Evolutionary conservation across 257 asterid genomes (phyloP).

Genomic region (Capsicum chinense): DNA sequence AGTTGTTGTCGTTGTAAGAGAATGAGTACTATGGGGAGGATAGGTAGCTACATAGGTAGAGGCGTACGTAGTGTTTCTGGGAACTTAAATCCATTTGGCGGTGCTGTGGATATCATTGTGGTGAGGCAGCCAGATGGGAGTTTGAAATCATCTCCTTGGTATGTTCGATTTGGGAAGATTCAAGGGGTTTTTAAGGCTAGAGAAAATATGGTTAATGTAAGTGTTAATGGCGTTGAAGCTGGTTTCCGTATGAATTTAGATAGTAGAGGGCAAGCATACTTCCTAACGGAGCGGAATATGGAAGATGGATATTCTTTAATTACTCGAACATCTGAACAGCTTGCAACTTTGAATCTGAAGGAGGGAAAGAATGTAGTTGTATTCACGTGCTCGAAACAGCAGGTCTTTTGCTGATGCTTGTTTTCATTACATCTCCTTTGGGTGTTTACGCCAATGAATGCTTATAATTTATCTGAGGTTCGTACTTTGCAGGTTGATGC

Average conservation of each 20-base stretch:
- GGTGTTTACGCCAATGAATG: neutral
- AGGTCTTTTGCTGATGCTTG: conserved; percentile 47
- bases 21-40: conserved; percentile 76
- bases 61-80: conserved; percentile 34
- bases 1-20: conserved; percentile 1
- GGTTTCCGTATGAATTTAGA: conserved; percentile 68
- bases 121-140: conserved; percentile 39
- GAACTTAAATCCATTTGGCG: conserved; percentile 49
- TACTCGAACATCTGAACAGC: conserved; percentile 68
- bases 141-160: conserved; percentile 41
- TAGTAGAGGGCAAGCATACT: conserved; percentile 69
- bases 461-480: conserved; percentile 33
- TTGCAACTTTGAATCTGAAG: conserved; percentile 65
- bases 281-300: conserved; percentile 56
- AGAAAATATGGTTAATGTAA: conserved; percentile 65
- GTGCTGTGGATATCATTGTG: conserved; percentile 43
- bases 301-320: conserved; percentile 42
- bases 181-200: conserved; percentile 58
- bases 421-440: neutral
- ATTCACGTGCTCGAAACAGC: conserved; percentile 75
- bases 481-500: conserved; percentile 68
- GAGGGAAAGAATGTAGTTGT: conserved; percentile 64
- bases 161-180: conserved; percentile 40
- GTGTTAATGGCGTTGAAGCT: conserved; percentile 64
- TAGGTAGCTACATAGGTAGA: conserved; percentile 63